Evolutionary conservation across 352 stramenopile genomes (phyloP).

Genomic region (Phytophthora idaei): DNA sequence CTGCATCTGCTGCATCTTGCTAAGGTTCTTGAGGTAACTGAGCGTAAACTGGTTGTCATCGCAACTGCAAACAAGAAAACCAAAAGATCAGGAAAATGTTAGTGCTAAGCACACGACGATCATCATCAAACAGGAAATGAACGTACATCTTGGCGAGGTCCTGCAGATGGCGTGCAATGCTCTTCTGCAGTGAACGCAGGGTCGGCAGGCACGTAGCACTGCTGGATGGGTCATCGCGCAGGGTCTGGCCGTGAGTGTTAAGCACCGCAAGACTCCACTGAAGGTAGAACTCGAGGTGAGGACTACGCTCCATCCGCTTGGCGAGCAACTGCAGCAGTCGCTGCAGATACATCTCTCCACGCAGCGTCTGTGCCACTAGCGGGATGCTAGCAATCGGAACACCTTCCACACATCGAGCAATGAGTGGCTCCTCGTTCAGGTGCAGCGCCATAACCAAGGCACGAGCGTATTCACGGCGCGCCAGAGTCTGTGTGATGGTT

Average conservation of each 20-base stretch:
- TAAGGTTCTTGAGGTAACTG: constrained; percentile 80
- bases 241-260: constrained; percentile 91
- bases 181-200: constrained; percentile 89
- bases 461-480: constrained; percentile 89
- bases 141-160: constrained; percentile 89
- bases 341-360: constrained; percentile 90
- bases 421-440: constrained; percentile 95
- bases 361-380: constrained; percentile 91
- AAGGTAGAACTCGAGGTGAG: constrained; percentile 98
- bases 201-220: constrained; percentile 77
- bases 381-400: constrained; percentile 90
- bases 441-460: constrained; percentile 97
- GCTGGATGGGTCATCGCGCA: constrained; percentile 73
- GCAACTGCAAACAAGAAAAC: constrained; percentile 49
- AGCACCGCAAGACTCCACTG: constrained; percentile 95
- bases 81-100: constrained; percentile 10
- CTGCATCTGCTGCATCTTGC: constrained; percentile 57
- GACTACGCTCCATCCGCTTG: constrained; percentile 91
- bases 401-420: constrained; percentile 92
- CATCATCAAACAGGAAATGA: constrained; percentile 5
- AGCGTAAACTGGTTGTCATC: constrained; percentile 92
- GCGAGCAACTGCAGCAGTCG: constrained; percentile 93
- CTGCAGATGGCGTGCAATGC: constrained; percentile 79
- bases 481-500: constrained; percentile 88
- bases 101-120: constrained; percentile 15